phyloP scores from a whole-genome alignment of 2,329 filamentous ascomycete species.

The Scortechinia acanthostroma region DNA sequence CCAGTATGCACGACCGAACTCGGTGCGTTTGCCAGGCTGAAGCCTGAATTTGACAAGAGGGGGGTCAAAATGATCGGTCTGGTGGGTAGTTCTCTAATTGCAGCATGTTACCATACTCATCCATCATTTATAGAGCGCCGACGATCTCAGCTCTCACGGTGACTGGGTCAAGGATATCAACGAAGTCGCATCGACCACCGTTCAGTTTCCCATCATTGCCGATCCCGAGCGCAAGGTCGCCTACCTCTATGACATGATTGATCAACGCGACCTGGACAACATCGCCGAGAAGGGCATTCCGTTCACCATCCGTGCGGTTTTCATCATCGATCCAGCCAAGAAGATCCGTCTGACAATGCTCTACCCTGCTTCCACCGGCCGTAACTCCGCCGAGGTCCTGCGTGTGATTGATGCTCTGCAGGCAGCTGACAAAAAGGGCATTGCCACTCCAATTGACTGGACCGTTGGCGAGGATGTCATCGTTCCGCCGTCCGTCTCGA shows the following conservation, averaged over 20 bases:
- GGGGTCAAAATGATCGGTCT: constrained; percentile 55
- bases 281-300: constrained; percentile 36
- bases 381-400: constrained; percentile 47
- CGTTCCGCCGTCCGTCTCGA: constrained; percentile 49
- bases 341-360: constrained; percentile 54
- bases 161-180: constrained; percentile 45
- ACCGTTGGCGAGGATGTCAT: constrained; percentile 38
- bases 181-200: constrained; percentile 21
- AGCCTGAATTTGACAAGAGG: constrained; percentile 56
- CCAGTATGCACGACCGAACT: constrained; percentile 57
- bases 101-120: constrained; percentile 38
- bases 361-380: constrained; percentile 53
- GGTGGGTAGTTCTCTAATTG: constrained; percentile 23
- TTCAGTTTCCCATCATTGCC: constrained; percentile 32
- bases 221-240: constrained; percentile 30
- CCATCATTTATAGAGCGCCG: constrained; percentile 47
- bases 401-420: constrained; percentile 50
- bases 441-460: constrained; percentile 53
- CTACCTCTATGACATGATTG: constrained; percentile 28
- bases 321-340: constrained; percentile 60
- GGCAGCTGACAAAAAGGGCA: constrained; percentile 48
- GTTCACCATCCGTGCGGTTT: constrained; percentile 59
- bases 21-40: constrained; percentile 55
- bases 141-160: constrained; percentile 44
- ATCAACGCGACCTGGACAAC: constrained; percentile 23